These are phyloP conservation scores for Xerocomus subilludens DNA, from an alignment of 1,284 basidiomycete species.

Conservation along the genomic window DNA sequence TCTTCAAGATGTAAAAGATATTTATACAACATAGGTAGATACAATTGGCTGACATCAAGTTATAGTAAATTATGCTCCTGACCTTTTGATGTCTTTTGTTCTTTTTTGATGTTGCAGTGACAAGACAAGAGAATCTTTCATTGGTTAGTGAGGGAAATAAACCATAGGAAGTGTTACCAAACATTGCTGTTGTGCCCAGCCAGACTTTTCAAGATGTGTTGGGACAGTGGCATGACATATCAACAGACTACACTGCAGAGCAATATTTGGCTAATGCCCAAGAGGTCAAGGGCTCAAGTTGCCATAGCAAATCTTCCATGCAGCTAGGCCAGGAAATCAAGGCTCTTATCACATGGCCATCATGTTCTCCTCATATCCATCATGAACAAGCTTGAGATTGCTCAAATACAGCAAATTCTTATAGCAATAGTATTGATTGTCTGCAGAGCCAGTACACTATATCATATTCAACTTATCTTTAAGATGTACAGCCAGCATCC, in stretches of 20 bases:
- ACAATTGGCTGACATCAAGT: not conserved
- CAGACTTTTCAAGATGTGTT: too few species aligned
- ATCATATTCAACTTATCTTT: not conserved
- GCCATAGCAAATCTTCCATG: too few species aligned
- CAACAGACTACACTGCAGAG: too few species aligned
- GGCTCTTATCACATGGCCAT: not conserved
- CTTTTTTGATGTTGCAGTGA: not conserved
- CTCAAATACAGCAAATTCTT: not conserved
- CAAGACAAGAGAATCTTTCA: slow-evolving; percentile 1
- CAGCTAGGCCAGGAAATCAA: too few species aligned
- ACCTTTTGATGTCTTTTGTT: not conserved
- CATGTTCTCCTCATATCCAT: not conserved
- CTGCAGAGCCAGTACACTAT: too few species aligned
- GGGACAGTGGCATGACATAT: too few species aligned
- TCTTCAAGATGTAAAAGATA: slow-evolving; percentile 3
- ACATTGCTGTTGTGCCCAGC: too few species aligned
- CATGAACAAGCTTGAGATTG: slow-evolving; percentile 1
- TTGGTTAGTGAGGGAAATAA: not conserved
- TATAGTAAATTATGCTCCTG: not conserved
- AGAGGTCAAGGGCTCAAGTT: too few species aligned
- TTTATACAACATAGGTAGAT: not conserved
- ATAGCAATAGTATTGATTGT: not conserved
- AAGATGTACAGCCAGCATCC: too few species aligned
- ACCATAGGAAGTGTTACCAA: not conserved
- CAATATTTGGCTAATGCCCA: too few species aligned